Evolutionary conservation across 805 yeast species (phyloP).

Genomic region (Torulaspora microellipsoides): DNA sequence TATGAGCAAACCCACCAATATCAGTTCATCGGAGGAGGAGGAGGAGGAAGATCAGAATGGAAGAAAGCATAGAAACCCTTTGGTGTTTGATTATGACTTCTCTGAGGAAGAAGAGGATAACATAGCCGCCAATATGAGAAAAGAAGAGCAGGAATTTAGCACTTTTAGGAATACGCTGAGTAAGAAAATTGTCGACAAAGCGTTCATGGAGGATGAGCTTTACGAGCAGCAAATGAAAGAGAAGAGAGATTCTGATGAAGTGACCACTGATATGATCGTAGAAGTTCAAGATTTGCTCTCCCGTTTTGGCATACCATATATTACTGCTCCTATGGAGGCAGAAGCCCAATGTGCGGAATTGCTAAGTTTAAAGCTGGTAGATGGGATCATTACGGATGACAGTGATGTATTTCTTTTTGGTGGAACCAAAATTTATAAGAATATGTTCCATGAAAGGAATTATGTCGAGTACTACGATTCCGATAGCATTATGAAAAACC

Average conservation of each 20-base stretch:
- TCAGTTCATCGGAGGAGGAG: neutral
- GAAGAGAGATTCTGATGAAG: slow-evolving; percentile 86
- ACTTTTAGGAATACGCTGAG: slow-evolving; percentile 43
- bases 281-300: slow-evolving; percentile 88
- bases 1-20: neutral
- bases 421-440: slow-evolving; percentile 75
- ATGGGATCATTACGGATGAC: slow-evolving; percentile 95
- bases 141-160: slow-evolving; percentile 71
- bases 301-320: slow-evolving; percentile 88
- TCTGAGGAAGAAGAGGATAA: slow-evolving; percentile 75
- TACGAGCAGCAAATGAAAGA: slow-evolving; percentile 61
- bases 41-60: neutral
- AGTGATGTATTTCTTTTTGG: slow-evolving; percentile 96
- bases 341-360: slow-evolving; percentile 97
- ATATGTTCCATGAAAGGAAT: slow-evolving; percentile 90
- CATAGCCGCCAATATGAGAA: slow-evolving; percentile 53
- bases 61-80: slow-evolving; percentile 9
- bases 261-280: slow-evolving; percentile 74
- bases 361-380: slow-evolving; percentile 64
- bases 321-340: slow-evolving; percentile 98
- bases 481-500: slow-evolving; percentile 51
- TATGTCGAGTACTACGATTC: slow-evolving; percentile 80
- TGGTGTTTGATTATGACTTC: slow-evolving; percentile 55
- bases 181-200: slow-evolving; percentile 19
- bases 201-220: slow-evolving; percentile 42